Percentiles rank a stretch among this genome's conserved stretches.
phyloP scores from a whole-genome alignment of 2,329 filamentous ascomycete genomes.

The Corinectria fuckeliana region DNA sequence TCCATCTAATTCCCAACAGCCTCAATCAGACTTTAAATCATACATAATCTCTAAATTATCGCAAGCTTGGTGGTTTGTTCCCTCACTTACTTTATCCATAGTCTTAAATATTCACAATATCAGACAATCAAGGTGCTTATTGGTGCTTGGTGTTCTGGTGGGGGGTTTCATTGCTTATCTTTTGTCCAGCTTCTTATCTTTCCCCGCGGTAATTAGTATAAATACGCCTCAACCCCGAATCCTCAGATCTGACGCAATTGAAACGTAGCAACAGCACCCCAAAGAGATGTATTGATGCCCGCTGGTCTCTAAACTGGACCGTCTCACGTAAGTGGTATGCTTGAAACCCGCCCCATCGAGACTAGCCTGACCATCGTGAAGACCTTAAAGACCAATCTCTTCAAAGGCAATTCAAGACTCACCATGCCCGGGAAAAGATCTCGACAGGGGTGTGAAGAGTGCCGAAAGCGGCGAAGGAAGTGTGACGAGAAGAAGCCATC shows the following conservation, averaged over 20 bases:
- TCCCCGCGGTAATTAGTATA: neutral
- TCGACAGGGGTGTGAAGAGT: constrained; percentile 39
- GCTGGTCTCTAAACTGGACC: neutral
- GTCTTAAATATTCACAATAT: neutral
- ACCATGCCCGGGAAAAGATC: constrained; percentile 35
- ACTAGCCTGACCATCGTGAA: neutral
- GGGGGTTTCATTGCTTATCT: neutral
- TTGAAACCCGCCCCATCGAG: neutral
- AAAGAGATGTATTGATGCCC: constrained; percentile 3
- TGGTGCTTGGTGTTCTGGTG: neutral
- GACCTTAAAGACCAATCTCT: neutral
- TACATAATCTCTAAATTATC: no score
- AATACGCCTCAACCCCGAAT: neutral
- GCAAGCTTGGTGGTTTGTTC: no score
- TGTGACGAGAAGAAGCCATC: constrained; percentile 38
- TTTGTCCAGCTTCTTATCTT: neutral
- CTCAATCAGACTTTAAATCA: no score
- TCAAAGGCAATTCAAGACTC: neutral
- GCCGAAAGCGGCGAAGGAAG: constrained; percentile 37
- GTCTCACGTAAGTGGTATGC: neutral
- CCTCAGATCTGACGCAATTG: neutral
- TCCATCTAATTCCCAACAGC: no score
- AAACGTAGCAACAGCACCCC: neutral
- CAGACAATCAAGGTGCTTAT: neutral
- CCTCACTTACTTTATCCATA: no score